Conservation (phyloP, 1,284 basidiomycete species). For the Pseudozyma sp. region DNA sequence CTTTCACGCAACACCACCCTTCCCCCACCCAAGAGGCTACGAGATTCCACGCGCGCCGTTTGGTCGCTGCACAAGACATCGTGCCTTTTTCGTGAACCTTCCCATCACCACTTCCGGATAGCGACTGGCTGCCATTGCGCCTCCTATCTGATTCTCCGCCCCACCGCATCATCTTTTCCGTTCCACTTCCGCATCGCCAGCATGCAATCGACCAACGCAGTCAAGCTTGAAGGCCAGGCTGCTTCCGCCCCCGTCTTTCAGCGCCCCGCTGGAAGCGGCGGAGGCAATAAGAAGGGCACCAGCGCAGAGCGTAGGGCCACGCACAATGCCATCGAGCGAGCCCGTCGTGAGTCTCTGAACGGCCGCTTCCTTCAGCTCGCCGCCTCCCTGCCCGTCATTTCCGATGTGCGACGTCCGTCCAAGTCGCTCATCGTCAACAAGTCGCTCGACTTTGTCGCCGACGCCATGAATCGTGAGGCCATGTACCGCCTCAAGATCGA, state of each 20-base stretch:
- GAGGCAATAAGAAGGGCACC: conserved; percentile 61
- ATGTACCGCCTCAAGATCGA: conserved; percentile 56
- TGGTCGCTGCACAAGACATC: conserved; percentile 46
- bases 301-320: conserved; percentile 60
- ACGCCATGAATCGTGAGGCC: conserved; percentile 54
- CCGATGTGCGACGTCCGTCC: conserved; percentile 56
- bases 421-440: conserved; percentile 65
- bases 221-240: conserved; percentile 18
- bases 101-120: conserved; percentile 5
- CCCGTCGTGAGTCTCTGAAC: conserved; percentile 61
- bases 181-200: not conserved
- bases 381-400: conserved; percentile 54
- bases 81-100: not conserved
- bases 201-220: conserved; percentile 31
- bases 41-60: conserved; percentile 46
- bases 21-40: not conserved
- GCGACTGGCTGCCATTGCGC: conserved; percentile 20
- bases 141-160: conserved; percentile 5
- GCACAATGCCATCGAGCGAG: conserved; percentile 63
- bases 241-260: conserved; percentile 17
- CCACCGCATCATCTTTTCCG: not conserved
- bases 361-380: conserved; percentile 61
- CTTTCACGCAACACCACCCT: not conserved
- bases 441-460: conserved; percentile 59
- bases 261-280: conserved; percentile 51